Conservation (phyloP, 169 alveolate genomes). For the Cryptosporidium muris region DNA sequence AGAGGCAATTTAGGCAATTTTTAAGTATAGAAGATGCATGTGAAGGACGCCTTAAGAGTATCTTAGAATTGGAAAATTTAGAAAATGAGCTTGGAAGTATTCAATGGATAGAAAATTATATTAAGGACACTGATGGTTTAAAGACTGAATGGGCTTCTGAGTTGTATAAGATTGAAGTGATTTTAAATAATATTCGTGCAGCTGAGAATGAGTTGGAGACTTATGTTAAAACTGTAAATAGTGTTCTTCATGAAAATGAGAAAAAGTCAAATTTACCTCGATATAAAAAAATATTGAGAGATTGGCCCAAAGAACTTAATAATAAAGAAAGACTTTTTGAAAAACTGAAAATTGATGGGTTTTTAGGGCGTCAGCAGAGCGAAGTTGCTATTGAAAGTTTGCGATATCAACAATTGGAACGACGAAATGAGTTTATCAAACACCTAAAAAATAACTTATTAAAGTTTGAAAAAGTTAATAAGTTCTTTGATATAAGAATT, state of each 20-base stretch:
- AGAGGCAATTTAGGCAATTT: slow-evolving; percentile 34
- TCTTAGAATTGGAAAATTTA: background rate
- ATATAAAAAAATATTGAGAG: slow-evolving; percentile 5
- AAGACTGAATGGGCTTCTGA: slow-evolving; percentile 56
- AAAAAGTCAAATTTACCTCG: slow-evolving; percentile 29
- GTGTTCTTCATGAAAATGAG: slow-evolving; percentile 21
- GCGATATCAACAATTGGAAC: slow-evolving; percentile 37
- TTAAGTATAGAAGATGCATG: slow-evolving; percentile 7
- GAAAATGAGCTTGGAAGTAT: background rate
- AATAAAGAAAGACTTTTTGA: slow-evolving; percentile 50
- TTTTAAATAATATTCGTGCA: slow-evolving; percentile 3
- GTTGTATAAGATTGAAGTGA: slow-evolving; percentile 17
- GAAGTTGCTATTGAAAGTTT: slow-evolving; percentile 26
- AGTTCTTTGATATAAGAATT: slow-evolving; percentile 17
- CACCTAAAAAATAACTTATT: background rate
- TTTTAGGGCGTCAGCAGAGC: slow-evolving; percentile 8
- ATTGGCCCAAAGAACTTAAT: slow-evolving; percentile 47
- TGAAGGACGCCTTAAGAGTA: slow-evolving; percentile 21
- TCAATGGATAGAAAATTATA: slow-evolving; percentile 10
- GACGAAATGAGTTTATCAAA: slow-evolving; percentile 7
- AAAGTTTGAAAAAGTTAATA: background rate
- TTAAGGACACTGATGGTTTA: slow-evolving; percentile 57
- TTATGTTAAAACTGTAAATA: slow-evolving; percentile 27
- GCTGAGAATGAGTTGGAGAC: slow-evolving; percentile 47
- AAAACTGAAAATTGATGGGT: slow-evolving; percentile 25